Evolutionary conservation across 257 asterid species (phyloP).

Genomic region (Fraxinus quadrangulata): DNA sequence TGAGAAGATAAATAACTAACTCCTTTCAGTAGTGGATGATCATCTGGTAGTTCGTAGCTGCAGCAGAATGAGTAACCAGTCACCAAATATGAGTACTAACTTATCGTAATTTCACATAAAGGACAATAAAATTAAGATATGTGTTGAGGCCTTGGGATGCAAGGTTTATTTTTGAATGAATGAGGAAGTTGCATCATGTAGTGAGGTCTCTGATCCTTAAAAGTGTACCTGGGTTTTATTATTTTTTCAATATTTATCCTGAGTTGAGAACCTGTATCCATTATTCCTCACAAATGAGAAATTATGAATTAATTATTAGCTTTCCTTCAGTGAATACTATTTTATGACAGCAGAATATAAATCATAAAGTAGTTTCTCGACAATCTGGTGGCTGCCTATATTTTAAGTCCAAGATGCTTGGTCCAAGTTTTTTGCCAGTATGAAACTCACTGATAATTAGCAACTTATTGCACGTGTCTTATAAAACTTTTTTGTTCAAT

Average conservation of each 20-base stretch:
- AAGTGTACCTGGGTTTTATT: slow-evolving; percentile 1
- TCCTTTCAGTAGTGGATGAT: slow-evolving; percentile 71
- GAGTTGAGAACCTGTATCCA: background rate
- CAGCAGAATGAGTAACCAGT: slow-evolving; percentile 47
- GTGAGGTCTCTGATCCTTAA: slow-evolving; percentile 10
- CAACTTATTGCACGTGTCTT: slow-evolving; percentile 1
- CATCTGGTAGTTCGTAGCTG: slow-evolving; percentile 91
- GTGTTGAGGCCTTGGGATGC: slow-evolving; percentile 1
- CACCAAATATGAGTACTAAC: slow-evolving; percentile 8
- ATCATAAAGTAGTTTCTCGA: background rate
- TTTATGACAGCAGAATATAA: background rate
- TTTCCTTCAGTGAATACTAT: background rate
- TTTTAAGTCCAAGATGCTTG: slow-evolving; percentile 1
- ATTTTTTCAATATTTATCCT: background rate
- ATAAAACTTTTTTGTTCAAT: background rate
- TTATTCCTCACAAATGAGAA: background rate
- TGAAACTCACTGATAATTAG: background rate
- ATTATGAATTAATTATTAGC: background rate
- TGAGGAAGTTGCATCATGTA: background rate
- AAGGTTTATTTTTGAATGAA: background rate
- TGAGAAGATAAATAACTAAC: slow-evolving; percentile 51
- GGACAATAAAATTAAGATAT: slow-evolving; percentile 8
- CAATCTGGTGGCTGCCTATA: background rate
- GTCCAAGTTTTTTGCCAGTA: background rate
- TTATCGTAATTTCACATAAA: background rate